These are phyloP conservation scores for Colletotrichum ledebouriae DNA, from an alignment of 2,329 filamentous ascomycete species.

Conservation along the genomic window DNA sequence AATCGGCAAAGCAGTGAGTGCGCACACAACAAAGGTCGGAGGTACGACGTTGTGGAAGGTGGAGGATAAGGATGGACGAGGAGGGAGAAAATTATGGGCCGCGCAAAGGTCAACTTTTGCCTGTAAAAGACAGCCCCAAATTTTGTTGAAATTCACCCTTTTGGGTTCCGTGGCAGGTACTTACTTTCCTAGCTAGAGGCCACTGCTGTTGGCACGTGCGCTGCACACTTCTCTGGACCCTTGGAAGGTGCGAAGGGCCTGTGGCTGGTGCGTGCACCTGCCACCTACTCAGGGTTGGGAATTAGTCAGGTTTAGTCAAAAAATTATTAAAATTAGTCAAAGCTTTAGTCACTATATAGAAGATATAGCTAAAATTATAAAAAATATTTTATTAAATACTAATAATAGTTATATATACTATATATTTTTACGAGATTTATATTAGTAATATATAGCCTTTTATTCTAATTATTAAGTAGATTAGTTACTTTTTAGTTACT, in stretches of 20 bases:
- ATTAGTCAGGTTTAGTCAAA: no score
- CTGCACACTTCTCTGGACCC: slow-evolving; percentile 31
- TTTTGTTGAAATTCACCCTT: slow-evolving; percentile 44
- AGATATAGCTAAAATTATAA: no score
- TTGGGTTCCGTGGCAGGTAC: slow-evolving; percentile 39
- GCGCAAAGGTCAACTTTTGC: slow-evolving; percentile 39
- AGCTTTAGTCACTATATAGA: no score
- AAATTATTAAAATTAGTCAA: no score
- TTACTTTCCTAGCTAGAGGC: slow-evolving; percentile 37
- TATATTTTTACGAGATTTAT: no score
- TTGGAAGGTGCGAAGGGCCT: slow-evolving; percentile 21
- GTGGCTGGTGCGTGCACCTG: slow-evolving; percentile 31
- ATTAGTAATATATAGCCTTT: no score
- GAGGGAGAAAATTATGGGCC: slow-evolving; percentile 19
- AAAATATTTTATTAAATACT: no score
- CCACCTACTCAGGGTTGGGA: no score
- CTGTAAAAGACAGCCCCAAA: slow-evolving; percentile 33
- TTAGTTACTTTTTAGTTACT: no score
- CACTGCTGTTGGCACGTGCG: slow-evolving; percentile 41
- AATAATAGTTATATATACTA: no score
- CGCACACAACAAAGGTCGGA: slow-evolving; percentile 25
- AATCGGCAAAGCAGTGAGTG: slow-evolving; percentile 31
- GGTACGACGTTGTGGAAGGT: slow-evolving; percentile 26
- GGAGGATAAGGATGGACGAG: slow-evolving; percentile 42
- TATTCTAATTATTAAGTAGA: no score